Evolutionary conservation across 2,329 filamentous ascomycete genomes (phyloP).

Genomic region (Hirsutella minnesotensis): DNA sequence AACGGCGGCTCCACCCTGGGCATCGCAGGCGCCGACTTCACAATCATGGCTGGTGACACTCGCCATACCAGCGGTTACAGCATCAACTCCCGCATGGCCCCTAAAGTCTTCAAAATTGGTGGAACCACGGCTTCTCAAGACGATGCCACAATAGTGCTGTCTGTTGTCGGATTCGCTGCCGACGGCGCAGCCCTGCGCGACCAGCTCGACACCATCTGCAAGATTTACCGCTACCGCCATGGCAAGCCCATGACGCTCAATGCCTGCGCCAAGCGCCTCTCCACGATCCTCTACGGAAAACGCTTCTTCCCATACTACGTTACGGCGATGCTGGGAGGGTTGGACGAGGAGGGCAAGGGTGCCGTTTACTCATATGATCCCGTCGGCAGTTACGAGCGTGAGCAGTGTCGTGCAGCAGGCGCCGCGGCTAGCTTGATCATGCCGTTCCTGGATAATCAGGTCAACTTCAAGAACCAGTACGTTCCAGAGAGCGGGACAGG

Average conservation of each 20-base stretch:
- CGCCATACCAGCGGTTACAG: constrained; percentile 92
- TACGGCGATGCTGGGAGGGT: constrained; percentile 80
- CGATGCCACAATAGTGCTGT: constrained; percentile 77
- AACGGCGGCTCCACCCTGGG: constrained; percentile 95
- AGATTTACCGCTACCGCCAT: constrained; percentile 98
- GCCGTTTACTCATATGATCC: constrained; percentile 97
- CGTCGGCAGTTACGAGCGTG: constrained; percentile 92
- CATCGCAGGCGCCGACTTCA: constrained; percentile 87
- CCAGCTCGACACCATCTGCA: constrained; percentile 85
- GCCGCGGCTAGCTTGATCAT: constrained; percentile 92
- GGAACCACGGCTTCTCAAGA: constrained; percentile 78
- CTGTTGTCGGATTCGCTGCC: constrained; percentile 90
- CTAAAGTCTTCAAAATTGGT: constrained; percentile 96
- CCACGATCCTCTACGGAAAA: constrained; percentile 92
- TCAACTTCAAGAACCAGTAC: constrained; percentile 99
- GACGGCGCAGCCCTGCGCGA: constrained; percentile 92
- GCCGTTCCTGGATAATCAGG: constrained; percentile 98
- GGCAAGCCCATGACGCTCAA: constrained; percentile 92
- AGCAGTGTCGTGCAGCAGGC: constrained; percentile 89
- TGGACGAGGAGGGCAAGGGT: constrained; percentile 90
- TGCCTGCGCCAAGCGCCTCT: constrained; percentile 88
- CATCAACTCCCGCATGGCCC: constrained; percentile 93
- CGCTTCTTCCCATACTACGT: constrained; percentile 99
- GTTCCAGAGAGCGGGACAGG: constrained; percentile 75
- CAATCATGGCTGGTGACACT: constrained; percentile 94